These are phyloP conservation scores for Ganoderma lucidum DNA, from an alignment of 1,284 basidiomycete species.

Conservation along the genomic window DNA sequence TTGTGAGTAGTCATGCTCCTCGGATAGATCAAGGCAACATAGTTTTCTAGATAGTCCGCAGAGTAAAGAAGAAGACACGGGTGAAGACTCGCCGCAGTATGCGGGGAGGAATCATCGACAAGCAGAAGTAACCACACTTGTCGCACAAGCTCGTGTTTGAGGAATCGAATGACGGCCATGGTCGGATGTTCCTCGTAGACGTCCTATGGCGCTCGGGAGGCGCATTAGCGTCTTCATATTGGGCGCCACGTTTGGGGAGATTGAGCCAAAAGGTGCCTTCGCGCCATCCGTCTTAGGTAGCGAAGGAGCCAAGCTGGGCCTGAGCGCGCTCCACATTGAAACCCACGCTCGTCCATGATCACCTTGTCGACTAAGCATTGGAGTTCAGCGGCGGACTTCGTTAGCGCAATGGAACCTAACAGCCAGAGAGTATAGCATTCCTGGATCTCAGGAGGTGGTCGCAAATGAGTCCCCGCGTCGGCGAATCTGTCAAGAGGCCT, in stretches of 20 bases:
- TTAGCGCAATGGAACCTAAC: not conserved
- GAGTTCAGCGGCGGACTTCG: constrained; percentile 40
- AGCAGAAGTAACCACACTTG: constrained; percentile 34
- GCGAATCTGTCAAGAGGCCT: constrained; percentile 8
- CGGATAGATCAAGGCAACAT: too few species aligned
- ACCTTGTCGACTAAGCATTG: constrained; percentile 43
- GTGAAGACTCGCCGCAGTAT: constrained; percentile 1
- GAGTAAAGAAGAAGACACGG: constrained; percentile 11
- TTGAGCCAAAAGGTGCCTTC: too few species aligned
- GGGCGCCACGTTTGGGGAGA: too few species aligned
- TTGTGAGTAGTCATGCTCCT: too few species aligned
- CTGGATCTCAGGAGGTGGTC: too few species aligned
- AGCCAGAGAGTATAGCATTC: too few species aligned
- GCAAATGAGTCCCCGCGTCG: constrained; percentile 6
- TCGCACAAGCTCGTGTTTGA: constrained; percentile 39
- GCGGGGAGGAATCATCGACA: constrained; percentile 30
- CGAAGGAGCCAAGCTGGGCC: constrained; percentile 23
- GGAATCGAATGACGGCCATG: constrained; percentile 30
- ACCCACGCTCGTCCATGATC: constrained; percentile 20
- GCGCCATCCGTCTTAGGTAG: constrained; percentile 39
- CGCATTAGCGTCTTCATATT: too few species aligned
- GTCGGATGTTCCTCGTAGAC: too few species aligned
- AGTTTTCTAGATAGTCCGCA: constrained; percentile 20
- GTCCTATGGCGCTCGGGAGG: too few species aligned
- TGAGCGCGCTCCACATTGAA: constrained; percentile 32